Evolutionary conservation across 2,329 filamentous ascomycete genomes (phyloP).

Genomic region (Clonostachys rosea): DNA sequence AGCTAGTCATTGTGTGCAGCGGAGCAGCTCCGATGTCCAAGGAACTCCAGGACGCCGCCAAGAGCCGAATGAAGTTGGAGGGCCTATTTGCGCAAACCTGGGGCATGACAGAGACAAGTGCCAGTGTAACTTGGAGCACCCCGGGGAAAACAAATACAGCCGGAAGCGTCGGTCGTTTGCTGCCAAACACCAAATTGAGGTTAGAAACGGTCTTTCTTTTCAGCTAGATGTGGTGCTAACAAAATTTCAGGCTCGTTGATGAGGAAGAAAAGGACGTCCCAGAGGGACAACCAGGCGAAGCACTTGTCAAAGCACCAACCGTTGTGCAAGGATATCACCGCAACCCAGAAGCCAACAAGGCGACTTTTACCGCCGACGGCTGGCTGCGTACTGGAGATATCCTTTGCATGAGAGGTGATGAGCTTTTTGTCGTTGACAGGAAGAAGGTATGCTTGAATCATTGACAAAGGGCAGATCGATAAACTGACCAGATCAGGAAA

Average conservation of each 20-base stretch:
- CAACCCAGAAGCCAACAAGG: constrained; percentile 60
- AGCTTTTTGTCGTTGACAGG: constrained; percentile 76
- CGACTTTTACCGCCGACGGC: constrained; percentile 44
- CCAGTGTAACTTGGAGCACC: constrained; percentile 39
- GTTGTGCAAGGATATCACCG: constrained; percentile 69
- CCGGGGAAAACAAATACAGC: constrained; percentile 31
- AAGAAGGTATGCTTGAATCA: constrained; percentile 47
- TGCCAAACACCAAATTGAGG: too few species aligned
- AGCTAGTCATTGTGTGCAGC: constrained; percentile 37
- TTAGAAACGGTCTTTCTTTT: too few species aligned
- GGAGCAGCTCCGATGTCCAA: constrained; percentile 54
- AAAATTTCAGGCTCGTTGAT: constrained; percentile 22
- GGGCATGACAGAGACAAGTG: constrained; percentile 53
- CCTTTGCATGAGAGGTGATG: constrained; percentile 63
- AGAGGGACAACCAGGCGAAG: constrained; percentile 46
- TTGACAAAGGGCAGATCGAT: constrained; percentile 17
- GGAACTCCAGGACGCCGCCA: constrained; percentile 46
- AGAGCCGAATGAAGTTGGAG: constrained; percentile 39
- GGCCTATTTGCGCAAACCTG: constrained; percentile 44
- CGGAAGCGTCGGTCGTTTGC: constrained; percentile 31
- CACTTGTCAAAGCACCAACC: constrained; percentile 67
- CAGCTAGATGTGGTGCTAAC: too few species aligned
- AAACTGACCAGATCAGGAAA: constrained; percentile 39
- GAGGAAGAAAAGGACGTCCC: constrained; percentile 31
- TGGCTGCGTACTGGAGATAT: constrained; percentile 83